Evolutionary conservation across 345 rosid genomes (phyloP), one percentile per base, ranked within the genome.

Genomic region (Eucalyptus leucophloia): DNA sequence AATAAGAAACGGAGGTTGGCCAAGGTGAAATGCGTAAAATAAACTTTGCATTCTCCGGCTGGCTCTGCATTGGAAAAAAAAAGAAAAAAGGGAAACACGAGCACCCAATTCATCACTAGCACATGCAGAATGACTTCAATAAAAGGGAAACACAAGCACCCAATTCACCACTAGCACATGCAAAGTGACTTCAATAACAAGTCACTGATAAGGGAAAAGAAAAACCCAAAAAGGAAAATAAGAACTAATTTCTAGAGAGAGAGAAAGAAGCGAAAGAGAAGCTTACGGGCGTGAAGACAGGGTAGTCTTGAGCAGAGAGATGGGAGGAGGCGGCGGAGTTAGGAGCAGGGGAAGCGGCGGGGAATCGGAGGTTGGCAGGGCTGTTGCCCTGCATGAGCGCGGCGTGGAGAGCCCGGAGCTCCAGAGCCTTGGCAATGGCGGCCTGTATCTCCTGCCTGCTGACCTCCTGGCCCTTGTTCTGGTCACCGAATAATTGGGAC

Each of bases 221-320:
- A 65, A 62, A 65, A 65, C 15, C 47, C 13, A 23, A 12, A 11
- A 12, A 37, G 21, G 47, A 77, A 37, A 40, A 21, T 77, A 40
- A 77, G 47, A 40, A 77, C 3, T 40, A 23, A 12, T 77, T 23
- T 40, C 30, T 24, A 40, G 85, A 37, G 85, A 77, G 49, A 47
- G 23, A 40, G 85, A 72, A 3, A 72, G 82, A 21, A 37, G 83
- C 83, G 83, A 21, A 49, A 9, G 32, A 30, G 53, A 51, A 87
- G 93, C 96, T 98, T 86, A 98, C 99, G 30, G 99, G 99, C 45
- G 99, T 96, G 87, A 98, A 98, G 89, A 98, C 97, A 88, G 99
- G 99, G 91, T 98, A 98, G 90, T 97, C 99, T 86, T 95, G 96
- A 88, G 99, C 98, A 87, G 98, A 95, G 93, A 93, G 92, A 89